A percentile compares a stretch with the other conserved stretches of the same genome.
Conservation (phyloP, 2,329 filamentous ascomycete species). For the Ascochyta pisi region DNA sequence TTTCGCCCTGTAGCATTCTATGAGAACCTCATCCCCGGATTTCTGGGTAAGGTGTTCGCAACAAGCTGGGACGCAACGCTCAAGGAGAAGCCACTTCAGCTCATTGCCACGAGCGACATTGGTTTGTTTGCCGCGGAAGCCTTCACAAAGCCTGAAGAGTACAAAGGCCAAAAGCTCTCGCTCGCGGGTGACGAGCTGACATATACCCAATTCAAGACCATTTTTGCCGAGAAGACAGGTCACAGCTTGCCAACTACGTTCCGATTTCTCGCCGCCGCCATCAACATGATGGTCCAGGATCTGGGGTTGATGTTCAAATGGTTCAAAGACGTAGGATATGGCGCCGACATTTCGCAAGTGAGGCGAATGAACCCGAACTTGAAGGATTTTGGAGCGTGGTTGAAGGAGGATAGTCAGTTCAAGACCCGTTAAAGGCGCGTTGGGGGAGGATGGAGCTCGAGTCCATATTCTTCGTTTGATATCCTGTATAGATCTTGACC, state of each 20-base stretch:
- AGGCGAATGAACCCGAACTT: conserved; percentile 52
- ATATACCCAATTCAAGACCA: conserved; percentile 46
- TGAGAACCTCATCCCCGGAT: conserved; percentile 59
- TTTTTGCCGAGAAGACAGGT: conserved; percentile 55
- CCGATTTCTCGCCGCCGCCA: conserved; percentile 36
- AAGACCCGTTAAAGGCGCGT: conserved; percentile 11
- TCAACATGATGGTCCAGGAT: conserved; percentile 47
- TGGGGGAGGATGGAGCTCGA: no score
- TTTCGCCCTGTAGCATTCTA: conserved; percentile 67
- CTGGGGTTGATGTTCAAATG: conserved; percentile 56
- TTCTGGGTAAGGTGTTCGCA: conserved; percentile 55
- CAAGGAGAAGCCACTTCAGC: conserved; percentile 43
- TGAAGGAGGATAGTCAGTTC: conserved; percentile 52
- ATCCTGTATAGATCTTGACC: no score
- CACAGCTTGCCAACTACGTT: conserved; percentile 52
- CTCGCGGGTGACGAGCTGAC: conserved; percentile 60
- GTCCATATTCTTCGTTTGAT: no score
- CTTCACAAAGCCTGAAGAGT: conserved; percentile 51
- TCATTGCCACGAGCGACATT: conserved; percentile 53
- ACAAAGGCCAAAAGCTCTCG: conserved; percentile 50
- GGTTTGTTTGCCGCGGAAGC: conserved; percentile 57
- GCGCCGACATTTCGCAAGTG: conserved; percentile 51
- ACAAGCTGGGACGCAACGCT: conserved; percentile 47
- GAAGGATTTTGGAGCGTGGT: conserved; percentile 55
- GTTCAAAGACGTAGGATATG: conserved; percentile 54